phyloP scores from a whole-genome alignment of 495 filamentous ascomycete genomes.

The Niebla homalea region DNA sequence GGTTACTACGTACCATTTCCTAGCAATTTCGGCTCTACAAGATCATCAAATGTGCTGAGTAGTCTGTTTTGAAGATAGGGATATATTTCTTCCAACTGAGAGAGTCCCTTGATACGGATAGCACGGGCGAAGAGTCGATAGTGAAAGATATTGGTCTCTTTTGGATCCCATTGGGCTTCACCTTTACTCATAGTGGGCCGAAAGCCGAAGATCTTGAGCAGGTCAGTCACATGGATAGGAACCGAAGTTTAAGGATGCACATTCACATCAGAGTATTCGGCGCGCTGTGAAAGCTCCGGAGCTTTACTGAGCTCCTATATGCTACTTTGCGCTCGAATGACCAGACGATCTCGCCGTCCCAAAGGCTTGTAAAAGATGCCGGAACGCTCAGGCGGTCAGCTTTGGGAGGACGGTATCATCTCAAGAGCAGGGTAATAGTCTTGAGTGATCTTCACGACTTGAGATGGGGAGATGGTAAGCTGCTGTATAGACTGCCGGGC shows the following conservation, averaged over 20 bases:
- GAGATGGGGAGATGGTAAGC: too few species aligned
- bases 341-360: background rate
- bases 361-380: background rate
- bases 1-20: too few species aligned
- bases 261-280: constrained; percentile 8
- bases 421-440: too few species aligned
- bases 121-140: constrained; percentile 7
- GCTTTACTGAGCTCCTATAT: constrained; percentile 14
- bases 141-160: constrained; percentile 3
- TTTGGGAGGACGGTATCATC: too few species aligned
- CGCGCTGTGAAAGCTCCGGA: constrained; percentile 10
- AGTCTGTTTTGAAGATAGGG: constrained; percentile 6
- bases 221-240: background rate
- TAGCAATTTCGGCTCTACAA: too few species aligned
- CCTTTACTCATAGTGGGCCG: constrained; percentile 7
- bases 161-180: constrained; percentile 1
- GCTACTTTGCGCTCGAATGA: background rate
- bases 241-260: too few species aligned
- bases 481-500: too few species aligned
- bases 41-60: background rate
- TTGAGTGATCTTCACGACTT: too few species aligned
- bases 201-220: constrained; percentile 11
- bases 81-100: constrained; percentile 5
- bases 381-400: background rate
- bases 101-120: constrained; percentile 8